These are phyloP conservation scores for Wickerhamiella parazyma DNA, from an alignment of 805 yeast genomes.

Conservation along the genomic window DNA sequence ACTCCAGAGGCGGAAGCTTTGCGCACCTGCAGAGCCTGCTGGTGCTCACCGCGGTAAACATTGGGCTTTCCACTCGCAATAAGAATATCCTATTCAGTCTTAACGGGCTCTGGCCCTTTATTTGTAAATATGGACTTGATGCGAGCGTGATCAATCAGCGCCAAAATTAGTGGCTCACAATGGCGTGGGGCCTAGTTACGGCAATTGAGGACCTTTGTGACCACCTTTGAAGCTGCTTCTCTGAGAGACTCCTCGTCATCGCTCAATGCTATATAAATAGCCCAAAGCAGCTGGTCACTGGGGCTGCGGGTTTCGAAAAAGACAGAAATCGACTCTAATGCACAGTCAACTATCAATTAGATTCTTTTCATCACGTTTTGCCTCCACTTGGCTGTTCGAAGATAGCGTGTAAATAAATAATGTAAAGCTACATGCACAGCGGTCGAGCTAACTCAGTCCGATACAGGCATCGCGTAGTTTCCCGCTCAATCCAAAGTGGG, in stretches of 20 bases:
- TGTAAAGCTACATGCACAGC: too few species aligned
- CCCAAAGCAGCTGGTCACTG: slow-evolving; percentile 7
- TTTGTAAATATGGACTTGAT: slow-evolving; percentile 1
- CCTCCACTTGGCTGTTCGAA: too few species aligned
- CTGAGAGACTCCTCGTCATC: slow-evolving; percentile 63
- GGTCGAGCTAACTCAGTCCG: too few species aligned
- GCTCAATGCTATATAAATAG: slow-evolving; percentile 18
- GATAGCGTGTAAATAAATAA: too few species aligned
- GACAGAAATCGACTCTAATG: slow-evolving; percentile 32
- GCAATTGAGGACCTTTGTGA: slow-evolving; percentile 25
- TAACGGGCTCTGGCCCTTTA: slow-evolving; percentile 9
- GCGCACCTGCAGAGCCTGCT: slow-evolving; percentile 16
- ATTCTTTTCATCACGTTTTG: slow-evolving; percentile 30
- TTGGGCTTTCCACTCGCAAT: slow-evolving; percentile 60
- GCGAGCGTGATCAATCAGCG: slow-evolving; percentile 6
- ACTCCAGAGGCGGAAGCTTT: background rate
- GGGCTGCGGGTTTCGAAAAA: slow-evolving; percentile 17
- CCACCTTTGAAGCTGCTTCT: slow-evolving; percentile 31
- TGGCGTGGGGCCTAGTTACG: slow-evolving; percentile 10
- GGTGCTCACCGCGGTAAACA: slow-evolving; percentile 42
- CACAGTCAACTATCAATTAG: slow-evolving; percentile 34
- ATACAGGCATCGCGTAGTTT: too few species aligned
- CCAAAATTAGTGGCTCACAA: slow-evolving; percentile 11
- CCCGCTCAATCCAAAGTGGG: too few species aligned
- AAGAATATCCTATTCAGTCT: slow-evolving; percentile 28